These are phyloP conservation scores for Arthroderma sp. DNA, from an alignment of 2,329 filamentous ascomycete genomes.

Conservation along the genomic window DNA sequence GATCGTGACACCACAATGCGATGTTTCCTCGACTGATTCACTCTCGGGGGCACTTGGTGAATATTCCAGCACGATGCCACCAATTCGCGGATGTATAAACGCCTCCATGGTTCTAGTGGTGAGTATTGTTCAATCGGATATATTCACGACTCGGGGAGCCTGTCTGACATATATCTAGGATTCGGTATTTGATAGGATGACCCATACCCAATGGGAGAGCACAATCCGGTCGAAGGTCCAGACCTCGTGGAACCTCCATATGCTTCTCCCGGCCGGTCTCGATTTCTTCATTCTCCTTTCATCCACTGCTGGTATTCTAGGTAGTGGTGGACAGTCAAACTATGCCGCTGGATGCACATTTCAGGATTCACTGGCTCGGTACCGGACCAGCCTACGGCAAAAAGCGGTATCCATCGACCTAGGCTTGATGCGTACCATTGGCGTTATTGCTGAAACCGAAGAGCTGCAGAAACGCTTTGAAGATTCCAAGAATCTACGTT, in stretches of 20 bases:
- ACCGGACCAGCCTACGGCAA: background rate
- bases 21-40: background rate
- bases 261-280: background rate
- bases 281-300: slow-evolving; percentile 11
- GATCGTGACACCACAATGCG: slow-evolving; percentile 5
- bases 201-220: background rate
- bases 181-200: background rate
- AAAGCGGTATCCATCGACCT: slow-evolving; percentile 3
- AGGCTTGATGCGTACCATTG: background rate
- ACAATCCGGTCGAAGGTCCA: slow-evolving; percentile 19
- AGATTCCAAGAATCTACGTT: too few relatives aligned
- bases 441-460: slow-evolving; percentile 4
- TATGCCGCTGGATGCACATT: slow-evolving; percentile 21
- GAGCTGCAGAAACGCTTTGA: too few relatives aligned
- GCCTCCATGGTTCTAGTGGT: slow-evolving; percentile 10
- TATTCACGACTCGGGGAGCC: too few relatives aligned
- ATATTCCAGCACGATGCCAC: background rate
- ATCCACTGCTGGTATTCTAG: slow-evolving; percentile 6
- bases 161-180: slow-evolving; percentile 1
- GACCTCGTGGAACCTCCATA: slow-evolving; percentile 16
- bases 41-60: too few relatives aligned
- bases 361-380: slow-evolving; percentile 15
- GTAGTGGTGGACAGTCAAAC: slow-evolving; percentile 10
- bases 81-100: slow-evolving; percentile 13
- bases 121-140: too few relatives aligned